These are phyloP conservation scores for Ceratobasidium sp. DNA, from an alignment of 1,284 basidiomycete species.

Conservation along the genomic window DNA sequence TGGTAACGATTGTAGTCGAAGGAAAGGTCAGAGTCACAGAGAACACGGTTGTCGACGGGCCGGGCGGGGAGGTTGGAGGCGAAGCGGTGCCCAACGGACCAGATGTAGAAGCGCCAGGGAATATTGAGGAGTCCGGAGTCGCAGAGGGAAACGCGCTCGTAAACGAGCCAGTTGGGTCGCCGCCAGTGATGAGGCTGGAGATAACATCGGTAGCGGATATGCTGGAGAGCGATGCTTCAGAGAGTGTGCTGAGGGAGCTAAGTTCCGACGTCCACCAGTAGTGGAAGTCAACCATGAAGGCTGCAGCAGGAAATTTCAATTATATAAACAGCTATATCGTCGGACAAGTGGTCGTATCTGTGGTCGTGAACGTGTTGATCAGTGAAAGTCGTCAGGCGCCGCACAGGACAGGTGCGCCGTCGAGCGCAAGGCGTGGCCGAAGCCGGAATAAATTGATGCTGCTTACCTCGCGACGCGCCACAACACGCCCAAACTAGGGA, in stretches of 20 bases:
- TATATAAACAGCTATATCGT: not conserved
- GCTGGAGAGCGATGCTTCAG: not conserved
- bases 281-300: slow-evolving; percentile 1
- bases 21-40: slow-evolving; percentile 44
- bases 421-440: slow-evolving; percentile 46
- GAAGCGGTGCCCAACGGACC: not conserved
- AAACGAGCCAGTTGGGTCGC: slow-evolving; percentile 8
- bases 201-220: slow-evolving; percentile 1
- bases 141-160: slow-evolving; percentile 19
- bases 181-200: not conserved
- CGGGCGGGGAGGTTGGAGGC: not conserved
- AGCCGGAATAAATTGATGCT: slow-evolving; percentile 25
- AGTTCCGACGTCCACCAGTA: not conserved
- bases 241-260: slow-evolving; percentile 9
- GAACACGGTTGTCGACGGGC: slow-evolving; percentile 19
- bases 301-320: not conserved
- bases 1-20: slow-evolving; percentile 55
- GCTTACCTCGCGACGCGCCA: slow-evolving; percentile 33
- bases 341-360: slow-evolving; percentile 25
- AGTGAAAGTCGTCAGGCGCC: slow-evolving; percentile 15
- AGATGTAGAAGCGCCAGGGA: not conserved
- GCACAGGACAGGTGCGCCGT: slow-evolving; percentile 57
- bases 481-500: slow-evolving; percentile 27
- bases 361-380: slow-evolving; percentile 18
- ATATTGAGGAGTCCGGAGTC: not conserved